A percentile compares a stretch with the other conserved stretches of the same genome.
Conservation (phyloP, 768 basidiomycete genomes). For the Coprinellus aureogranulatus region DNA sequence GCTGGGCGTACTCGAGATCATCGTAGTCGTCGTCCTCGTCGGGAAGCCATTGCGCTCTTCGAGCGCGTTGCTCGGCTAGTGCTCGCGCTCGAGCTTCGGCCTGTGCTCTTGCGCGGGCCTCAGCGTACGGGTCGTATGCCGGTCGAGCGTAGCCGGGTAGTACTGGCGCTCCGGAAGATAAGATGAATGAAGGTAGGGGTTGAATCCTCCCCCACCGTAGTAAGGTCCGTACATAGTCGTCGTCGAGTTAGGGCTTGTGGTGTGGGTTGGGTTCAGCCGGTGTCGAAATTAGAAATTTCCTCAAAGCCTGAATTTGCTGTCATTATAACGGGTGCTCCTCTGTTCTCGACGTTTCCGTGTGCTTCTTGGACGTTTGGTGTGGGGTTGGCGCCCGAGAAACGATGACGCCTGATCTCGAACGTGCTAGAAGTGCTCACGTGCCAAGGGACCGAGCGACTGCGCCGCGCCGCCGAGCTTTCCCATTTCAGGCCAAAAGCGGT, state of each 20-base stretch:
- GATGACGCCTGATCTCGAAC: background rate
- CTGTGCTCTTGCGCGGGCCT: slow-evolving; percentile 1
- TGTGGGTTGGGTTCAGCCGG: background rate
- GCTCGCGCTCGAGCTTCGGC: slow-evolving; percentile 26
- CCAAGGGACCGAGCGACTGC: too few relatives aligned
- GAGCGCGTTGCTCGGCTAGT: slow-evolving; percentile 32
- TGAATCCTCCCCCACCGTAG: slow-evolving; percentile 17
- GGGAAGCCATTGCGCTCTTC: slow-evolving; percentile 40
- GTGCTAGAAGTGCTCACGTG: too few relatives aligned
- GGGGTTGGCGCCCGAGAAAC: background rate
- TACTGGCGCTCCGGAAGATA: slow-evolving; percentile 20
- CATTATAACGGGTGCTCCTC: background rate
- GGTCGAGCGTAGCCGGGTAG: slow-evolving; percentile 12
- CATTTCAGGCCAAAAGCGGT: too few relatives aligned
- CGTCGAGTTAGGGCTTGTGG: background rate
- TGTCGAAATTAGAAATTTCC: background rate
- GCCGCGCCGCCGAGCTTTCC: too few relatives aligned
- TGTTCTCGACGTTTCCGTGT: slow-evolving; percentile 1
- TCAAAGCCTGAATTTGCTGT: background rate
- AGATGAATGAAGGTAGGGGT: slow-evolving; percentile 25
- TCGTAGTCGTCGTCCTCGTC: slow-evolving; percentile 33
- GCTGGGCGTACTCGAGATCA: too few relatives aligned
- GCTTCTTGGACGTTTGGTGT: background rate
- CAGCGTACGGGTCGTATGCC: background rate
- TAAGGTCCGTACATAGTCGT: background rate